phyloP scores from a whole-genome alignment of 192 early-diverging fungal genomes.

The Lobosporangium transversale region DNA sequence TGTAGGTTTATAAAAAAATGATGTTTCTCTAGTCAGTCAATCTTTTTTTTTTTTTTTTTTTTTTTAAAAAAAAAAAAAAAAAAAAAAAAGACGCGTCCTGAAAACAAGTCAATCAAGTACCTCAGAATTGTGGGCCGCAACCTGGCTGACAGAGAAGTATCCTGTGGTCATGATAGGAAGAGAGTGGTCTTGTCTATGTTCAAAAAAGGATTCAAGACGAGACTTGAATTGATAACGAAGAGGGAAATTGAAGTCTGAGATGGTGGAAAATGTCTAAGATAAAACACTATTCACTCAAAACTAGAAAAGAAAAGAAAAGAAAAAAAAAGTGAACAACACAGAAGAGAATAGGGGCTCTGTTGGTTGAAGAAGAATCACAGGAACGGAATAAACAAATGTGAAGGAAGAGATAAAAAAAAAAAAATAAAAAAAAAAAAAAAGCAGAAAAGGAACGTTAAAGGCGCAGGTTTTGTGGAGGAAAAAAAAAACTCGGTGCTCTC shows the following conservation, averaged over 20 bases:
- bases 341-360: too few species aligned
- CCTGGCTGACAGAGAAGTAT: conserved; percentile 31
- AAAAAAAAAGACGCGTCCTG: not conserved
- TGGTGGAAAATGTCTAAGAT: conserved; percentile 21
- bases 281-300: not conserved
- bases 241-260: conserved; percentile 45
- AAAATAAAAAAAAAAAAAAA: conserved; percentile 3
- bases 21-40: too few species aligned
- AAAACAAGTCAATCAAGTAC: conserved; percentile 3
- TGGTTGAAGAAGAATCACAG: too few species aligned
- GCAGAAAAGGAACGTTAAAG: not conserved
- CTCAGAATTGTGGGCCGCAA: conserved; percentile 45
- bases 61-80: too few species aligned
- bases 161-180: conserved; percentile 28
- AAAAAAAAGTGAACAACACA: not conserved
- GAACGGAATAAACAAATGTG: too few species aligned
- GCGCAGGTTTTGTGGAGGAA: not conserved
- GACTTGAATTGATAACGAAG: conserved; percentile 46
- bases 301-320: not conserved
- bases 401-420: conserved; percentile 1
- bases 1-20: too few species aligned
- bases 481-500: not conserved
- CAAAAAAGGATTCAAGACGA: conserved; percentile 36
- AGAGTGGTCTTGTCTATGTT: conserved; percentile 16
- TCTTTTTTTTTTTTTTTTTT: too few species aligned